Conservation (phyloP, 192 early-diverging fungal genomes). For the Entomortierella parvispora region DNA sequence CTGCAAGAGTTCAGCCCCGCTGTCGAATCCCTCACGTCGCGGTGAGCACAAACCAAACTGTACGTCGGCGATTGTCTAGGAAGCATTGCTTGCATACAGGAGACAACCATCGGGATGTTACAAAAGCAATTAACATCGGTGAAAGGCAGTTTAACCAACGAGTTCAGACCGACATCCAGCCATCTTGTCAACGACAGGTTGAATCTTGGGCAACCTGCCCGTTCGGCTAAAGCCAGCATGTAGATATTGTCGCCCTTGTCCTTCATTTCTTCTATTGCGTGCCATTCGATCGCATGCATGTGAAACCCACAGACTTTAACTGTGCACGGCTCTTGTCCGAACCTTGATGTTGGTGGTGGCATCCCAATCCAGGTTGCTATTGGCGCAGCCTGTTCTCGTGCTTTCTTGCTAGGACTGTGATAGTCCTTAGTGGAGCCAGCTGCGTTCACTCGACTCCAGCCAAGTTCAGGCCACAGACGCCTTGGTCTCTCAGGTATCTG, state of each 20-base stretch:
- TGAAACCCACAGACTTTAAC: slow-evolving; percentile 44
- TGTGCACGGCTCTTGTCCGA: background rate
- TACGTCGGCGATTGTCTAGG: background rate
- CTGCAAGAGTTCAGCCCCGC: background rate
- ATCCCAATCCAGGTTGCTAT: background rate
- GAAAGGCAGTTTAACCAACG: slow-evolving; percentile 19
- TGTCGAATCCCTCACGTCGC: background rate
- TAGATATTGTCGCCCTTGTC: background rate
- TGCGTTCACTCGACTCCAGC: background rate
- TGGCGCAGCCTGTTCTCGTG: background rate
- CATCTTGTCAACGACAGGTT: slow-evolving; percentile 38
- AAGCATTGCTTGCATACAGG: background rate
- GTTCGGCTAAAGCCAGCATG: slow-evolving; percentile 2
- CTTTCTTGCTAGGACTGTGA: slow-evolving; percentile 6
- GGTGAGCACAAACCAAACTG: slow-evolving; percentile 14
- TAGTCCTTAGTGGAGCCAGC: background rate
- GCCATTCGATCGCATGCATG: slow-evolving; percentile 50
- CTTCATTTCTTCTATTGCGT: slow-evolving; percentile 13
- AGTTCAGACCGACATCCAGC: slow-evolving; percentile 14
- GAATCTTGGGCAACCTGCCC: slow-evolving; percentile 33
- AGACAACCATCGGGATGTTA: slow-evolving; percentile 20
- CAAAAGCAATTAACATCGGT: slow-evolving; percentile 24
- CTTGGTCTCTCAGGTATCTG: too few relatives aligned
- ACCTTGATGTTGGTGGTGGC: background rate
- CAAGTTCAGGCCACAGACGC: background rate